A percentile compares a stretch with the other conserved stretches of the same genome.
Evolutionary conservation across 2,329 filamentous ascomycete species (phyloP).

Genomic region (Diplodia corticola): DNA sequence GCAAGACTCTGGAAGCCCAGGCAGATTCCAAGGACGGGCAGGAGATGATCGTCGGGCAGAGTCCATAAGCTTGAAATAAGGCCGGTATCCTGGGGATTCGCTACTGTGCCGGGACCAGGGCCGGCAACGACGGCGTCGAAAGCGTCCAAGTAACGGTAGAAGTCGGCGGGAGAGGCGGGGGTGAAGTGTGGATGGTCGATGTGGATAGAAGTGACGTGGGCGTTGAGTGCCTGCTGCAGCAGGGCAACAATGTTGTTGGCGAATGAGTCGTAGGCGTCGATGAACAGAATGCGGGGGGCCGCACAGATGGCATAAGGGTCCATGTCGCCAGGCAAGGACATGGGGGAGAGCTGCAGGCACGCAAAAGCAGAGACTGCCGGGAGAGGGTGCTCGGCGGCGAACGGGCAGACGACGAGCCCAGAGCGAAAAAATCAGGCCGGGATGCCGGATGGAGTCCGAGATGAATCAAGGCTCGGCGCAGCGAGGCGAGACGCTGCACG

Average conservation of each 20-base stretch:
- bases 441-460: slow-evolving; percentile 9
- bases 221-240: slow-evolving; percentile 67
- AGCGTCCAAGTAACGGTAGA: slow-evolving; percentile 49
- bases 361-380: neutral
- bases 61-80: slow-evolving; percentile 77
- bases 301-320: slow-evolving; percentile 6
- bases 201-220: slow-evolving; percentile 68
- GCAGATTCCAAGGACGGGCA: slow-evolving; percentile 86
- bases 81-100: slow-evolving; percentile 72
- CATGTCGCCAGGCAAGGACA: slow-evolving; percentile 1
- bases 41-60: slow-evolving; percentile 56
- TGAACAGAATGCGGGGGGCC: slow-evolving; percentile 67
- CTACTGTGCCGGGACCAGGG: slow-evolving; percentile 83
- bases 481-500: too few relatives aligned
- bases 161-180: slow-evolving; percentile 32
- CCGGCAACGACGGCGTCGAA: slow-evolving; percentile 89
- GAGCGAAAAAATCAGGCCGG: neutral
- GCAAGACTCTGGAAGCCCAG: slow-evolving; percentile 85
- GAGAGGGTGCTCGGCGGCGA: neutral
- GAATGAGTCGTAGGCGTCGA: slow-evolving; percentile 97
- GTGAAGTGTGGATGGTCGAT: slow-evolving; percentile 57
- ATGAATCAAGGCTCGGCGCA: neutral
- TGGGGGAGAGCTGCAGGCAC: neutral
- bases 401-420: neutral
- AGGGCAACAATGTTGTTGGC: slow-evolving; percentile 91